These are phyloP conservation scores for Ophiostoma tasmaniense DNA, from an alignment of 2,329 filamentous ascomycete genomes.

Conservation along the genomic window DNA sequence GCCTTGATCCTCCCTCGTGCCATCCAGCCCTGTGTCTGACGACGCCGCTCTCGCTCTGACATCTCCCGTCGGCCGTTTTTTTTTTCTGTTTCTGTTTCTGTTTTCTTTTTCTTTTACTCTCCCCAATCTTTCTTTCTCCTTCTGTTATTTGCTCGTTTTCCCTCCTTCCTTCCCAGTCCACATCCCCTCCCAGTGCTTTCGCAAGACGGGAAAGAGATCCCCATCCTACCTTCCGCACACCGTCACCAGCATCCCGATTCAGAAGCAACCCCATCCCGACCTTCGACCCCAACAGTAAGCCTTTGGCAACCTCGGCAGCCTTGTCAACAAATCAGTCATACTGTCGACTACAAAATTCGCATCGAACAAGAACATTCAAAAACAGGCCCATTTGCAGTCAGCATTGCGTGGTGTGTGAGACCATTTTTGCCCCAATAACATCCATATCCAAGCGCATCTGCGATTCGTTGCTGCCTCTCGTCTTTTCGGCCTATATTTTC, in stretches of 20 bases:
- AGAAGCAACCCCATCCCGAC: background rate
- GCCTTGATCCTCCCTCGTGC: conserved; percentile 12
- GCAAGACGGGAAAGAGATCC: background rate
- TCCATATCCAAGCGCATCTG: background rate
- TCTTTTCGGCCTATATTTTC: background rate
- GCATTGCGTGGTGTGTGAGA: background rate
- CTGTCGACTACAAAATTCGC: background rate
- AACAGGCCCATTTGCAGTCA: background rate
- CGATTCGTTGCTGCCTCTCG: background rate
- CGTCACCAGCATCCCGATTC: background rate
- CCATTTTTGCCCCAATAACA: background rate
- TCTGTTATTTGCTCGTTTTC: background rate
- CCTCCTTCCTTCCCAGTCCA: background rate
- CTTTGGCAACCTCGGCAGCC: background rate
- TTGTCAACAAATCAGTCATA: background rate
- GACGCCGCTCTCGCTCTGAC: conserved; percentile 11
- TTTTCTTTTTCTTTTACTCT: background rate
- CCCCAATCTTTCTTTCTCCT: background rate
- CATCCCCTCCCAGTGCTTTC: background rate
- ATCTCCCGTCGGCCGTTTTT: conserved; percentile 6
- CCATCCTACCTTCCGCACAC: background rate
- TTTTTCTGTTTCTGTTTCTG: background rate
- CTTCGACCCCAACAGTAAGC: background rate
- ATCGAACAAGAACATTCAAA: background rate
- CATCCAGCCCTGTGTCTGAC: conserved; percentile 15